These are phyloP conservation scores for Ophioceras dolichostomum DNA, from an alignment of 2,329 filamentous ascomycete genomes.

Conservation along the genomic window DNA sequence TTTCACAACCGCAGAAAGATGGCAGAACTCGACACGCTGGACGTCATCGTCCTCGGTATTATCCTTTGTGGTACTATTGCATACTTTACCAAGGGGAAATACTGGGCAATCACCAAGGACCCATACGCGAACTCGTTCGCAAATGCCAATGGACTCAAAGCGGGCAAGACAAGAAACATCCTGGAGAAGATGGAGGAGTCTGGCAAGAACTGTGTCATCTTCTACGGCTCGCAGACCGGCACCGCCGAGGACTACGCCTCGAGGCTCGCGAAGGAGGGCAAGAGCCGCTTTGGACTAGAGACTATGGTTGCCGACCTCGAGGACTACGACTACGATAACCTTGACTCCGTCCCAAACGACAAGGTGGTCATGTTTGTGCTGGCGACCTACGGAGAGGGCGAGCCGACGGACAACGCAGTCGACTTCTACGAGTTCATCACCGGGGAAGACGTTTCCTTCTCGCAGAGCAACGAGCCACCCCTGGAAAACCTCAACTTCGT, in stretches of 20 bases:
- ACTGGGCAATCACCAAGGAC: conserved; percentile 83
- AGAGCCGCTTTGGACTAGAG: conserved; percentile 88
- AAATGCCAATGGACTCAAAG: conserved; percentile 57
- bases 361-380: conserved; percentile 92
- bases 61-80: conserved; percentile 80
- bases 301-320: conserved; percentile 98
- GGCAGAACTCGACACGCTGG: conserved; percentile 93
- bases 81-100: conserved; percentile 95
- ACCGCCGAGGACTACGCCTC: conserved; percentile 98
- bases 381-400: conserved; percentile 95
- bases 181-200: conserved; percentile 92
- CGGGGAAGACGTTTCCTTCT: conserved; percentile 70
- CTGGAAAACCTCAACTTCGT: conserved; percentile 84
- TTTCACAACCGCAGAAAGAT: too few species aligned
- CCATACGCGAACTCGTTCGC: conserved; percentile 70
- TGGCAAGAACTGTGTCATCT: conserved; percentile 94
- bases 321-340: conserved; percentile 92
- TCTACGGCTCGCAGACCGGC: conserved; percentile 97
- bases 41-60: conserved; percentile 78
- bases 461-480: conserved; percentile 59
- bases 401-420: conserved; percentile 96
- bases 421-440: conserved; percentile 97
- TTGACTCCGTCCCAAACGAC: conserved; percentile 78
- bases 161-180: conserved; percentile 82
- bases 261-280: conserved; percentile 90